Conservation (phyloP, 1,284 basidiomycete species). For the Puccinia sorghi region DNA sequence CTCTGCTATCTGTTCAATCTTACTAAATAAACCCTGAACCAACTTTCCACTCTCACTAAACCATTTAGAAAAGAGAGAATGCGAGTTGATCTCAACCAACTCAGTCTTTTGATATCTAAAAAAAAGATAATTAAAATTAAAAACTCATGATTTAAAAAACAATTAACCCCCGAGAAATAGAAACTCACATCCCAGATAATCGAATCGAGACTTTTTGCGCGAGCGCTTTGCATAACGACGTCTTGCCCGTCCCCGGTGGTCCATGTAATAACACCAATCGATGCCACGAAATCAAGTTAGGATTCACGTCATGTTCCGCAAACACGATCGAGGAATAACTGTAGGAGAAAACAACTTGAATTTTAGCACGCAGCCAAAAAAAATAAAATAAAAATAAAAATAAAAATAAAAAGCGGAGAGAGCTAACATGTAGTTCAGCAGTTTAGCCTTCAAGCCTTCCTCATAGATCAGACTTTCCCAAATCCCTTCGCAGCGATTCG, state of each 20-base stretch:
- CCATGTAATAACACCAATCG: constrained; percentile 83
- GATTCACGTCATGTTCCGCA: constrained; percentile 36
- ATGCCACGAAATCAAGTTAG: constrained; percentile 41
- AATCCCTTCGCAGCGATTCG: constrained; percentile 30
- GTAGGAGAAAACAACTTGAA: no score
- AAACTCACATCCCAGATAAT: constrained; percentile 71
- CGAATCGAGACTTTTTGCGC: constrained; percentile 94
- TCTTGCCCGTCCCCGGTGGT: constrained; percentile 97
- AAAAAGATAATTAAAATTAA: constrained; percentile 1
- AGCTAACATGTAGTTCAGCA: constrained; percentile 47
- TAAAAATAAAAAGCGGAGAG: not conserved
- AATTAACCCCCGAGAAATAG: not conserved
- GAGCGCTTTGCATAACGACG: constrained; percentile 86
- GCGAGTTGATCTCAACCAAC: constrained; percentile 94
- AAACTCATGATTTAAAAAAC: not conserved
- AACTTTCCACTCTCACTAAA: constrained; percentile 99
- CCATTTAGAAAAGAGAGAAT: constrained; percentile 64
- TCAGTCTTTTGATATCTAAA: constrained; percentile 78
- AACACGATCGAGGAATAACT: constrained; percentile 39
- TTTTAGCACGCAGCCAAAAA: no score
- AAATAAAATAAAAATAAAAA: not conserved
- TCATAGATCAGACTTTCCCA: constrained; percentile 49
- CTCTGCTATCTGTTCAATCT: constrained; percentile 80
- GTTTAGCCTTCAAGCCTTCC: constrained; percentile 38
- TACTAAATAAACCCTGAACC: constrained; percentile 87